Conservation (phyloP, 257 asterid genomes). For the Primulina eburnea region DNA sequence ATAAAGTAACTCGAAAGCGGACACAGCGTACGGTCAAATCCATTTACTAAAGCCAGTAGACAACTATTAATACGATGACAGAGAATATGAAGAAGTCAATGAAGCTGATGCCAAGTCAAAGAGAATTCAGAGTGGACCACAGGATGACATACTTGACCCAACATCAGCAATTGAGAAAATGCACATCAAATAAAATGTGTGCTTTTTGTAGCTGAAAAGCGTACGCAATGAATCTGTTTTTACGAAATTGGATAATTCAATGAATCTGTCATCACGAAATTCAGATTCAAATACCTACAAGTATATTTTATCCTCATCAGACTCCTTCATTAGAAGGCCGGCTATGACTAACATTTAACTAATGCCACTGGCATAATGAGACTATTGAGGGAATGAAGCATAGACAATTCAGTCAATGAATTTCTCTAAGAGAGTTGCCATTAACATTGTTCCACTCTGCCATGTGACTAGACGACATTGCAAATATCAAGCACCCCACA, state of each 20-base stretch:
- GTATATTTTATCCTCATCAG: not conserved
- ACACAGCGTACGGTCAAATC: conserved; percentile 13
- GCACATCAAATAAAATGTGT: not conserved
- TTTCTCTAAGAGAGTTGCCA: not conserved
- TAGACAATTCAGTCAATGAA: not conserved
- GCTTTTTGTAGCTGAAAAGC: not conserved
- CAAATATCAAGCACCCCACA: not conserved
- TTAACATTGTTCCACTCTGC: conserved; percentile 8
- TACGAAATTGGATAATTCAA: not conserved
- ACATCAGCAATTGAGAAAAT: not conserved
- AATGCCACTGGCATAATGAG: not conserved
- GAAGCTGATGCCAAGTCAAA: conserved; percentile 16
- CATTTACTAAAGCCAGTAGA: conserved; percentile 11
- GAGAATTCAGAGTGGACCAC: not conserved
- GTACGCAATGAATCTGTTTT: not conserved
- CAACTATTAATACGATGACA: not conserved
- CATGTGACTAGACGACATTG: conserved; percentile 1
- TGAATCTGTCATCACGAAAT: not conserved
- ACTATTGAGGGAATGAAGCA: not conserved
- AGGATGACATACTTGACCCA: conserved; percentile 9
- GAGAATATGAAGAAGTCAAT: conserved; percentile 5
- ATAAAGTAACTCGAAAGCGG: conserved; percentile 5
- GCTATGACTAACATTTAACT: conserved; percentile 12
- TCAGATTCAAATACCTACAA: conserved; percentile 10
- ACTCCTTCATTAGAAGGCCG: conserved; percentile 12